Base-by-base conservation (phyloP, 2,329 filamentous ascomycete species). In the Aureobasidium pullulans region DNA sequence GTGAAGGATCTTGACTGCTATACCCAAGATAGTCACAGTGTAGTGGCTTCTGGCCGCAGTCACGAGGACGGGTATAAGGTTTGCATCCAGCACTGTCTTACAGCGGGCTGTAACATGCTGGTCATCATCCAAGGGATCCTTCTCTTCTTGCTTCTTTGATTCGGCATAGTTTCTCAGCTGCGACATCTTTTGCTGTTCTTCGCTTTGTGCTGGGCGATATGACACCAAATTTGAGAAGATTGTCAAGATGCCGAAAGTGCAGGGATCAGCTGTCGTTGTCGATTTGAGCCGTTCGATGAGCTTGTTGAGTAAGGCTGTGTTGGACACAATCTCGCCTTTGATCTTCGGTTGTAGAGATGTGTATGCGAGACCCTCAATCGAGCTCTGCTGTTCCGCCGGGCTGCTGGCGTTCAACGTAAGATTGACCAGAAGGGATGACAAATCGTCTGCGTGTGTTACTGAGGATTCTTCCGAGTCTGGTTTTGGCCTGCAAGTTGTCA, bases 161-260 rank as follows among this genome's bases (percentile, higher is more conserved):
- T 96, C 90, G 13, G 94, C 94, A 67, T 97, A 99, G 2, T 91
- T 90, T 76, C 96, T 96, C 46, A 99, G 81, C 71, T 99, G 89
- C 6, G 83, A 83, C 76, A 99, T 90, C 68, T 89, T 90, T 76
- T 93, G 94, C 67, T 96, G 88, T 72, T 99, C 94, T 63, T 96
- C 93, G 0, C 90, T 87, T 42, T 92, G 79, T 7, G 79, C 78
- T 6, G 91, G 91, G 42, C 84, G 81, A 70, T 96, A 97, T 32
- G 83, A 80, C 13, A 90, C 96, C 54, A 99, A 77, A 69, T 97
- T 96, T 58, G 84, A 79, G 64, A 97, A 82, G 58, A 96, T 88
- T 69, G 88, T 96, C 42, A 99, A 79, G 16, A 85, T 88, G 49
- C 93, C 93, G 69, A 96, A 96, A 0, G 91, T 86, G 40, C 66